Percentiles rank a stretch among this genome's conserved stretches.
Conservation (phyloP, 176 grass and related monocot species). For the Miscanthus lutarioriparius region DNA sequence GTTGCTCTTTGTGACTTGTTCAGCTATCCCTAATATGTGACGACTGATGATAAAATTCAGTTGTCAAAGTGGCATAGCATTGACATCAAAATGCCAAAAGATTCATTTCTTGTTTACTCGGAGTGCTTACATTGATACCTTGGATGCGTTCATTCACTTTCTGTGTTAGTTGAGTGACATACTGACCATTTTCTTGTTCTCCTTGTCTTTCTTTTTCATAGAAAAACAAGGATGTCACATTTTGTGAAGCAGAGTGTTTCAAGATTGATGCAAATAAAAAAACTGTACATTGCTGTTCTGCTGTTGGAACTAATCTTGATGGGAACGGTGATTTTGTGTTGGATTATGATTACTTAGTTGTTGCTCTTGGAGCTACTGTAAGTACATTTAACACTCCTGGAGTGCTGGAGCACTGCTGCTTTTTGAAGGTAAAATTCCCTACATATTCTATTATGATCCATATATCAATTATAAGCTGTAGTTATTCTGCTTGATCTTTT, state of each 20-base stretch:
- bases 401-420: conserved; percentile 78
- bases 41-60: neutral
- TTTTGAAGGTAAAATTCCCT: conserved; percentile 74
- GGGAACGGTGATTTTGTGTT: conserved; percentile 88
- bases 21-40: neutral
- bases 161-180: neutral
- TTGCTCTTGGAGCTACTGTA: conserved; percentile 76
- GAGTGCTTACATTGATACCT: neutral
- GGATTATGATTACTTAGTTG: conserved; percentile 84
- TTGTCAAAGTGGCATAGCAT: neutral
- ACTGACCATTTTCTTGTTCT: neutral
- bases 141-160: neutral
- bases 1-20: neutral
- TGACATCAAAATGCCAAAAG: neutral
- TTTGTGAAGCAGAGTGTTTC: conserved; percentile 90
- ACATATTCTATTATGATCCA: neutral
- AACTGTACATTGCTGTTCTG: conserved; percentile 61
- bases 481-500: neutral
- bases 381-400: conserved; percentile 96
- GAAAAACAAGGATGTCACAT: conserved; percentile 71
- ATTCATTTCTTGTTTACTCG: neutral
- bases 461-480: neutral
- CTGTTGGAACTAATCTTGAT: conserved; percentile 73
- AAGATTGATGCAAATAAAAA: conserved; percentile 78
- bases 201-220: conserved; percentile 32